These are phyloP conservation scores for Noccaea caerulescens DNA, from an alignment of 345 rosid genomes.

Conservation along the genomic window DNA sequence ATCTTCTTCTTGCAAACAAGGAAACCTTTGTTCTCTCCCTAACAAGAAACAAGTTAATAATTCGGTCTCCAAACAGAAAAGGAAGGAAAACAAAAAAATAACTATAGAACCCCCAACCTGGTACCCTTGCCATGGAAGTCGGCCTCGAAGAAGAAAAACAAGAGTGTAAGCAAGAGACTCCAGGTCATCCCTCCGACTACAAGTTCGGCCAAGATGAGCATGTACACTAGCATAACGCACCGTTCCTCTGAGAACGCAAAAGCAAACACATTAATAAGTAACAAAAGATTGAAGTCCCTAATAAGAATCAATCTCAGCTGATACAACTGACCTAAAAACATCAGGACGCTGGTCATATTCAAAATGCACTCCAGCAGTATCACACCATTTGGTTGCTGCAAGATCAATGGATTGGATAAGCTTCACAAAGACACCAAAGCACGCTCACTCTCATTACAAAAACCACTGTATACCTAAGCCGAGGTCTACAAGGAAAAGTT, in stretches of 20 bases:
- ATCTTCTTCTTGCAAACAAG: conserved; percentile 98
- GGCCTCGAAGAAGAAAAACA: conserved; percentile 94
- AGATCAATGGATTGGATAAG: conserved; percentile 35
- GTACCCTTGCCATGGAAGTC: conserved; percentile 97
- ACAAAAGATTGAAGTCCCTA: conserved; percentile 14
- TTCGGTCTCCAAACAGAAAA: background rate
- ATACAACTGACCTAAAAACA: conserved; percentile 74
- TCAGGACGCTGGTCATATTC: conserved; percentile 99
- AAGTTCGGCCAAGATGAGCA: conserved; percentile 97
- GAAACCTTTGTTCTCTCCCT: conserved; percentile 98
- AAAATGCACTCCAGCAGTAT: conserved; percentile 79
- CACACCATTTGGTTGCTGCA: conserved; percentile 91
- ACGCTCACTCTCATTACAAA: background rate
- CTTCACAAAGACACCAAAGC: conserved; percentile 25
- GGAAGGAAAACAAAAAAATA: background rate
- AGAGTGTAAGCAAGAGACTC: conserved; percentile 99
- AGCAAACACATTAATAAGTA: conserved; percentile 5
- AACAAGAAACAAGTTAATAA: conserved; percentile 40
- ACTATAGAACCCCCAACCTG: conserved; percentile 58
- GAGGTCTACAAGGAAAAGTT: conserved; percentile 88
- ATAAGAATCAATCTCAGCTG: conserved; percentile 19
- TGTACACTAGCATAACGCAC: conserved; percentile 97
- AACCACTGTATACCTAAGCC: conserved; percentile 68
- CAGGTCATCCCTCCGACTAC: conserved; percentile 94
- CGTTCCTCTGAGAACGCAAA: conserved; percentile 75